These are phyloP conservation scores for Secale cereale DNA, from an alignment of 176 grass and related monocot genomes.

Conservation along the genomic window DNA sequence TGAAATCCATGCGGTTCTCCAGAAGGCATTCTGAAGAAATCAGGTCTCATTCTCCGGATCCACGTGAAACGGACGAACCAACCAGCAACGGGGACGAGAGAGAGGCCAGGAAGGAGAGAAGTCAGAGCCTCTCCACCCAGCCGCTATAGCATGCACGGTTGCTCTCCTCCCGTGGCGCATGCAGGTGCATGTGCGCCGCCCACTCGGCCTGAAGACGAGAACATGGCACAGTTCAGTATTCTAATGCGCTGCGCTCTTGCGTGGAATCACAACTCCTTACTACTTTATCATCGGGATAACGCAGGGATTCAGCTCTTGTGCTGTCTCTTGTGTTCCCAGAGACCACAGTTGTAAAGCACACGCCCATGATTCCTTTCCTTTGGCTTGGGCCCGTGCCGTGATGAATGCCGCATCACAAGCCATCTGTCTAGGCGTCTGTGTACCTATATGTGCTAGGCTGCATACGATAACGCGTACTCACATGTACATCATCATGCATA, in stretches of 20 bases:
- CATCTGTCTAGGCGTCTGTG: too few species aligned
- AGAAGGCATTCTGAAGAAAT: not conserved
- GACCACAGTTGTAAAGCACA: conserved; percentile 3
- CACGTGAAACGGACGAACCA: not conserved
- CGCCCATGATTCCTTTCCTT: not conserved
- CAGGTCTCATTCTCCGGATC: not conserved
- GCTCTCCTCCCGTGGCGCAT: not conserved
- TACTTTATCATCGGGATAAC: not conserved
- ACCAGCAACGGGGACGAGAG: not conserved
- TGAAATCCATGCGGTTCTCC: not conserved
- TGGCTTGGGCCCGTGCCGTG: conserved; percentile 8
- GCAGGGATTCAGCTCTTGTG: not conserved
- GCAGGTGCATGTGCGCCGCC: not conserved
- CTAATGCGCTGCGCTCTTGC: not conserved
- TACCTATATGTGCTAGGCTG: too few species aligned
- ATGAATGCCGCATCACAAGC: conserved; percentile 1
- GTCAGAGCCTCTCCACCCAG: not conserved
- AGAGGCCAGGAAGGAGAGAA: not conserved
- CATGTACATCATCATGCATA: too few species aligned
- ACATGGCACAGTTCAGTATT: not conserved
- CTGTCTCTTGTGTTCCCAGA: not conserved
- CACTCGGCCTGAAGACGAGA: not conserved
- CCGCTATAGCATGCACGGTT: not conserved
- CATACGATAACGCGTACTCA: not conserved
- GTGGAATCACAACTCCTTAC: not conserved